Evolutionary conservation across 2,329 filamentous ascomycete genomes (phyloP).

Genomic region (Alternaria arbusti): DNA sequence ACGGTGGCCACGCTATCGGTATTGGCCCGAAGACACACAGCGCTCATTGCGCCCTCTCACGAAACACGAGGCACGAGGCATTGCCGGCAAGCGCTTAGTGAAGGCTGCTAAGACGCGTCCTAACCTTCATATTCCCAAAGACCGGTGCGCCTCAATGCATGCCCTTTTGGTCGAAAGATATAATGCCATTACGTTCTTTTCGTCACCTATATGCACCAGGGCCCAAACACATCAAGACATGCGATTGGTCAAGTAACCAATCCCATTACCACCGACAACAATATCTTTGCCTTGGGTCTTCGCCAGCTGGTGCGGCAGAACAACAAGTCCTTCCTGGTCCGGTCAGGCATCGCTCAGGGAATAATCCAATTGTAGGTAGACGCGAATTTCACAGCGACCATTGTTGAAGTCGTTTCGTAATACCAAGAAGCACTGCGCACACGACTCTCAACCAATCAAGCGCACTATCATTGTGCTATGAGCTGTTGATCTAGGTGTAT

Average conservation of each 20-base stretch:
- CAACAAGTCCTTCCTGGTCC: background rate
- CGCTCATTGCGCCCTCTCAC: background rate
- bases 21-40: background rate
- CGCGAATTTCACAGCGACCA: background rate
- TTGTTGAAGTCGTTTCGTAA: background rate
- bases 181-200: background rate
- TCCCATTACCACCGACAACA: background rate
- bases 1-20: background rate
- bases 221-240: background rate
- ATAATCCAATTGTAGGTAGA: background rate
- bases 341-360: background rate
- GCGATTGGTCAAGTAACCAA: background rate
- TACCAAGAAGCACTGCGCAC: background rate
- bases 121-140: background rate
- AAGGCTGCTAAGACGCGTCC: background rate
- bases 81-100: background rate
- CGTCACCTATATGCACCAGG: background rate
- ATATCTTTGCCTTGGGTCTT: background rate
- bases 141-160: background rate
- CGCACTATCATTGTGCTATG: background rate
- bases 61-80: background rate
- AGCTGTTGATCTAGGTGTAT: background rate
- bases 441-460: background rate
- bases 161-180: background rate
- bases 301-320: background rate